Conservation (phyloP, 257 asterid species). For the Solanum sejunctum region DNA sequence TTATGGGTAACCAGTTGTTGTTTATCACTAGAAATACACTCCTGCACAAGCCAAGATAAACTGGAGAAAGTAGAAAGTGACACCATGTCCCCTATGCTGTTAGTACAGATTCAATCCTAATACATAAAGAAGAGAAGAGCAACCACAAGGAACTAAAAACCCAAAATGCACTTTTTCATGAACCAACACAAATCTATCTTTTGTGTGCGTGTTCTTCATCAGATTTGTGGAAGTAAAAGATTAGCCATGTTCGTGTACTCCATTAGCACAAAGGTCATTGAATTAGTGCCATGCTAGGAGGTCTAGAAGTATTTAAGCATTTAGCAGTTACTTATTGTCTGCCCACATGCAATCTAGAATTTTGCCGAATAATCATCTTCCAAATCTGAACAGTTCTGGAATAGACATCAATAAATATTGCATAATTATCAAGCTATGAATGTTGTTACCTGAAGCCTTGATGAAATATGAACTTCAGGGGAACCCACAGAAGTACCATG, state of each 20-base stretch:
- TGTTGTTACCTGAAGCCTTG: constrained; percentile 67
- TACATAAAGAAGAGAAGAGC: neutral
- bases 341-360: neutral
- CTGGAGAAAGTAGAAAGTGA: neutral
- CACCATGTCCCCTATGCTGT: neutral
- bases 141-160: neutral
- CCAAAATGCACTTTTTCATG: neutral
- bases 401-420: neutral
- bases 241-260: neutral
- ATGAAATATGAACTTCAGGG: constrained; percentile 86
- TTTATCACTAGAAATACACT: neutral
- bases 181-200: neutral
- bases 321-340: neutral
- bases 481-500: constrained; percentile 77
- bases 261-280: neutral
- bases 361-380: neutral
- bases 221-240: neutral
- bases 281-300: neutral
- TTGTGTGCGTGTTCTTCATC: neutral
- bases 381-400: neutral
- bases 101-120: neutral
- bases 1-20: neutral
- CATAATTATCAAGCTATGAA: neutral
- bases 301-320: neutral
- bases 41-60: neutral